These are phyloP conservation scores for Syzygium oleosum DNA, from an alignment of 345 rosid species.

Conservation along the genomic window DNA sequence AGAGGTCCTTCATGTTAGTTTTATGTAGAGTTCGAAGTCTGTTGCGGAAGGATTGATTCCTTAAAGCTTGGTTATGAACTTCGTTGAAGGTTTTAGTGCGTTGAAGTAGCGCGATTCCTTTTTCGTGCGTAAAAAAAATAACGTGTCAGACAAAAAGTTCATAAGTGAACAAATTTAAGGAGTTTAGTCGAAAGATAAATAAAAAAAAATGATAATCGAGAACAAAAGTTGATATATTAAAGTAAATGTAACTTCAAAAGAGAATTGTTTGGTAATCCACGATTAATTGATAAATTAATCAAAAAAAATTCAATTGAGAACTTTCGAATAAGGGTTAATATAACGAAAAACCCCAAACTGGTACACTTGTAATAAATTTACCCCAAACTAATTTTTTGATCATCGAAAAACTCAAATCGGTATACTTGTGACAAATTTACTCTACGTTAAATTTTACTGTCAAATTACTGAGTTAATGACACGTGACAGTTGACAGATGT, in stretches of 20 bases:
- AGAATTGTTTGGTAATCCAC: background rate
- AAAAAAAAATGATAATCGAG: background rate
- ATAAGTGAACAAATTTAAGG: background rate
- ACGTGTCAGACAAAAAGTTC: background rate
- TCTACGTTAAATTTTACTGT: no score
- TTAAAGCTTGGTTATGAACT: background rate
- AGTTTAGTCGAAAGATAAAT: background rate
- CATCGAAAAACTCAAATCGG: no score
- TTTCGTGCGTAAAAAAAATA: constrained; percentile 13
- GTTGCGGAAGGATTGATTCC: background rate
- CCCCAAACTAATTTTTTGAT: no score
- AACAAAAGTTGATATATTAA: background rate
- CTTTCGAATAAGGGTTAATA: background rate
- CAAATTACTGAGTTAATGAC: no score
- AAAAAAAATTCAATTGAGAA: background rate
- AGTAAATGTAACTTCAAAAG: background rate
- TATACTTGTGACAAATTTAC: no score
- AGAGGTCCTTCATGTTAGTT: constrained; percentile 34
- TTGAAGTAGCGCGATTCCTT: background rate
- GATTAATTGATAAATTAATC: background rate
- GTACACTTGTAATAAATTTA: no score
- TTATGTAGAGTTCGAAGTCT: background rate
- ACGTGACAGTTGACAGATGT: no score
- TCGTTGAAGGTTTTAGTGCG: background rate
- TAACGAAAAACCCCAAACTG: no score